Conservation (phyloP, 2,329 filamentous ascomycete genomes). For the Colletotrichum cuscutae region DNA sequence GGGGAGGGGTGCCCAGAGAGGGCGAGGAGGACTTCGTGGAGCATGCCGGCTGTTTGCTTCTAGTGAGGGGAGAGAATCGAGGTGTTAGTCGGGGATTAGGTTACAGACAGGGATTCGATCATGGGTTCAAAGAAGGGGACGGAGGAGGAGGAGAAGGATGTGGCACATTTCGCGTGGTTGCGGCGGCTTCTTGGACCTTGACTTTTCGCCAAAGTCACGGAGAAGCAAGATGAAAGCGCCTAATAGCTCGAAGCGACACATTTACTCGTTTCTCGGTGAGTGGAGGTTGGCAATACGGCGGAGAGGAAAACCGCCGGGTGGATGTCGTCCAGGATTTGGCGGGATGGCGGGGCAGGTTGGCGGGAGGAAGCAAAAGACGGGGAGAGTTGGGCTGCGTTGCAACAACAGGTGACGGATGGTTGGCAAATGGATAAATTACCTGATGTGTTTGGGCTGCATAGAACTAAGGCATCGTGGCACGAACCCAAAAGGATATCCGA, state of each 20-base stretch:
- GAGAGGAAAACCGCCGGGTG: not conserved
- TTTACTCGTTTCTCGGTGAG: conserved; percentile 39
- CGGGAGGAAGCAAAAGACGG: not conserved
- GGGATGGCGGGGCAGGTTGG: not conserved
- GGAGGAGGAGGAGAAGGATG: conserved; percentile 21
- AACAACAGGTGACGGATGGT: not conserved
- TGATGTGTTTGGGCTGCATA: not conserved
- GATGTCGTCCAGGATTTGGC: not conserved
- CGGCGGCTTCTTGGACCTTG: conserved; percentile 46
- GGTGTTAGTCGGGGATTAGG: conserved; percentile 6
- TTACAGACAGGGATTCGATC: not conserved
- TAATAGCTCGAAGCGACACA: conserved; percentile 66
- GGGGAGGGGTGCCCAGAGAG: conserved; percentile 94
- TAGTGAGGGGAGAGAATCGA: not conserved
- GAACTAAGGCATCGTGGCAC: not conserved
- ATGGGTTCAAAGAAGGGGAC: not conserved
- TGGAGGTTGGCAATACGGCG: not conserved
- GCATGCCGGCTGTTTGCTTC: conserved; percentile 67
- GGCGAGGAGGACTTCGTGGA: conserved; percentile 97
- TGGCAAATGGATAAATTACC: conserved; percentile 11
- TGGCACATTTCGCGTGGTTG: conserved; percentile 23
- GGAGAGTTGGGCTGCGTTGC: not conserved
- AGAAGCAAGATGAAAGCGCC: conserved; percentile 60
- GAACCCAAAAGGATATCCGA: not conserved
- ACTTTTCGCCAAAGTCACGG: conserved; percentile 54